Base-by-base conservation (phyloP, 176 grass and related monocot genomes). In the Phyllostachys edulis region DNA sequence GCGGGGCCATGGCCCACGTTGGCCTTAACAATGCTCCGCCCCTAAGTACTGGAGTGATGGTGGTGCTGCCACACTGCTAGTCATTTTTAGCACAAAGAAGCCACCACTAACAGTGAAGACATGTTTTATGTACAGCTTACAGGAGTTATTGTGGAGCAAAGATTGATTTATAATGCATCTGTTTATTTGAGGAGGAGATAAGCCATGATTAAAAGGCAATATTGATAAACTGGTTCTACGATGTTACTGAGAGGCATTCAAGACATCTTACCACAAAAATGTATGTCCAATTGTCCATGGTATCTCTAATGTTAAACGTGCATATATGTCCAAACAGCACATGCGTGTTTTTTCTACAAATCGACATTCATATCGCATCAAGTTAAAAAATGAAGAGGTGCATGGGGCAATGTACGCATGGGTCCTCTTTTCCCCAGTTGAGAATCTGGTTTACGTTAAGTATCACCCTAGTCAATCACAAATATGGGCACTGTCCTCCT, bases 121-220 rank as follows among this genome's bases (percentile, higher is more conserved):
- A 51, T 42, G 9, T 41, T 32, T 47, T 36, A 44, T 71, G 81
- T 41, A 32, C 54, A 80, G 2, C 26, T 42, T 34, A 77, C 11
- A 82, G 10, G 55, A 57, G 65, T 86, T 77, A 71, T 27, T 73
- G 55, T 73, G 7, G 54, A 73, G 38, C 16, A 60, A 77, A 71
- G 20, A 42, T 40, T 70, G 34, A 21, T 55, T 40, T 69, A 34
- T 42, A 69, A 37, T 42, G 36, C 5, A 36, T 46, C 44, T 40
- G 16, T 80, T 74, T 80, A 65, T 64, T 46, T 64, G 37, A 54
- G 67, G 51, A 69, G 61, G 78, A 51, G 38, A 73, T 72, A 7
- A 81, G 17, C 46, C 47, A 81, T 77, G 21, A 68, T 84, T 80
- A 69, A 49, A 73, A 89, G 37, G 68, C 63, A 85, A 85, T 60